Evolutionary conservation across 495 filamentous ascomycete genomes (phyloP).

Genomic region (Daldinia vernicosa): DNA sequence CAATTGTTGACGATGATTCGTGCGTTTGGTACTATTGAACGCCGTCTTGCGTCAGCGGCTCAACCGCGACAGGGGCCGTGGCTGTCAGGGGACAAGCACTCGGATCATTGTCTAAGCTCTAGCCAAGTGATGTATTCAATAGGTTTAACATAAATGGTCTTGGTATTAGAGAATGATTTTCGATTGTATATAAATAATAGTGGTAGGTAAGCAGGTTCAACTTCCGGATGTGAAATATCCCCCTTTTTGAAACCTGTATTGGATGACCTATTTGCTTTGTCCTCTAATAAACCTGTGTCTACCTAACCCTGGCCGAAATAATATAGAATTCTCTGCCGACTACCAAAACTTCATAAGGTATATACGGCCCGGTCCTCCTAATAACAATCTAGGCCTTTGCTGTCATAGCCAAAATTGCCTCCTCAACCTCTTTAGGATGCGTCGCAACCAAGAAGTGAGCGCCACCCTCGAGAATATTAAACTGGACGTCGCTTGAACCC

Average conservation of each 20-base stretch:
- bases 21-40: not conserved
- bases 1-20: not conserved
- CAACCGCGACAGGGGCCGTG: not conserved
- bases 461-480: conserved; percentile 61
- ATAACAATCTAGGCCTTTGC: not conserved
- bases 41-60: conserved; percentile 1
- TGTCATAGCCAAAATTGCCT: conserved; percentile 53
- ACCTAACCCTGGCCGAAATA: not conserved
- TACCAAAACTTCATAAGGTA: not conserved
- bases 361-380: not conserved
- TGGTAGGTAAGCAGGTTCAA: not conserved
- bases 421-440: conserved; percentile 63
- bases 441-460: conserved; percentile 67
- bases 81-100: not conserved
- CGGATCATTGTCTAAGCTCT: not conserved
- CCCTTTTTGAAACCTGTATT: not conserved
- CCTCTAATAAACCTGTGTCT: not conserved
- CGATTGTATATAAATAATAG: not conserved
- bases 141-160: not conserved
- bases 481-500: conserved; percentile 57
- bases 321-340: not conserved
- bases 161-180: not conserved
- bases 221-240: too few relatives aligned
- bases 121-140: not conserved
- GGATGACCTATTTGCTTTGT: not conserved